Evolutionary conservation across 2,329 filamentous ascomycete species (phyloP).

Genomic region (Phyllosticta paracitricarpa): DNA sequence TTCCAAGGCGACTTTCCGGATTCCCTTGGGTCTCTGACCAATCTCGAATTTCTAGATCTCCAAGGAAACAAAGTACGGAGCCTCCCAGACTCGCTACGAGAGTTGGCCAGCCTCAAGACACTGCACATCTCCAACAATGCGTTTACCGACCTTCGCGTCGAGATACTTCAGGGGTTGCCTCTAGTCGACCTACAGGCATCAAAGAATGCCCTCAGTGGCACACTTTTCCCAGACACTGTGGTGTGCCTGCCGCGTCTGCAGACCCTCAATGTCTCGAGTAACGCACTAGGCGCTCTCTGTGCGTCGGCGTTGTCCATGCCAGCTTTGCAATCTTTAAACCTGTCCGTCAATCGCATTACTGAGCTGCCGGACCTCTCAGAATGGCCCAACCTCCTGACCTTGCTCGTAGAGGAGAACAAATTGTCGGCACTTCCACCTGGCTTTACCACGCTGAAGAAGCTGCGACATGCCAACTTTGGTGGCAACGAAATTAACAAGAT

Average conservation of each 20-base stretch:
- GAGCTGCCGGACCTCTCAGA: constrained; percentile 61
- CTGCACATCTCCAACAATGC: constrained; percentile 68
- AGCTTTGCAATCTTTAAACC: constrained; percentile 59
- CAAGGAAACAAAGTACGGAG: constrained; percentile 68
- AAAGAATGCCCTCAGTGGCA: constrained; percentile 68
- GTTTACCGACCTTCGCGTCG: constrained; percentile 61
- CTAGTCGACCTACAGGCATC: constrained; percentile 63
- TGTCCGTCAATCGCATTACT: constrained; percentile 74
- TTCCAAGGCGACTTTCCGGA: constrained; percentile 48
- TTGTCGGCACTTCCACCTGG: constrained; percentile 67
- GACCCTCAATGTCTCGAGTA: constrained; percentile 66
- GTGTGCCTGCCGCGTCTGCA: constrained; percentile 52
- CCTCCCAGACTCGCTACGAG: constrained; percentile 58
- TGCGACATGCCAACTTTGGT: constrained; percentile 73
- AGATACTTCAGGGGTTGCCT: constrained; percentile 55
- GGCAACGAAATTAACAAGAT: constrained; percentile 72
- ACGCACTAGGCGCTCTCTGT: constrained; percentile 52
- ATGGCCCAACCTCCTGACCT: constrained; percentile 62
- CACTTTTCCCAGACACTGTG: constrained; percentile 51
- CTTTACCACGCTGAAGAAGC: constrained; percentile 54
- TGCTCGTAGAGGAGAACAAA: constrained; percentile 74
- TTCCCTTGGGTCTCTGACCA: constrained; percentile 52
- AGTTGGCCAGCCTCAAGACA: constrained; percentile 58
- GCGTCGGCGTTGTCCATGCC: constrained; percentile 52
- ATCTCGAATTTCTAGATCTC: constrained; percentile 72